Percentiles rank a stretch among this genome's conserved stretches.
phyloP scores from a whole-genome alignment of 306 rosid species.

The Heteromeles arbutifolia region DNA sequence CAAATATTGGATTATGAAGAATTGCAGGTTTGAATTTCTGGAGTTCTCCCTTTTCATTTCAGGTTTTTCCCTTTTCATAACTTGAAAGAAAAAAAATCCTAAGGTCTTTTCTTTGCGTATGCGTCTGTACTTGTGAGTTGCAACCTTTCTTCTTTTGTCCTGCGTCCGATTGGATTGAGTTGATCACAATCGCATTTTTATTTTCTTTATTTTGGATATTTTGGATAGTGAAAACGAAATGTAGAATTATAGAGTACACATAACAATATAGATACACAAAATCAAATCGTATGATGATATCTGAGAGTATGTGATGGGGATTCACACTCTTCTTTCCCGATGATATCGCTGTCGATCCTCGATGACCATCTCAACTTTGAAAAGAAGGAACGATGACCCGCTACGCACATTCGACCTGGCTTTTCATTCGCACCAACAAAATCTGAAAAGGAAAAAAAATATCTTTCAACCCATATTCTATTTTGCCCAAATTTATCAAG shows the following conservation, averaged over 20 bases:
- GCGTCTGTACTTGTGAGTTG: neutral
- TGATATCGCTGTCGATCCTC: neutral
- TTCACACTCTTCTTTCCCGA: neutral
- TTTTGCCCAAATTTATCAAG: too few relatives aligned
- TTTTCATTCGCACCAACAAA: neutral
- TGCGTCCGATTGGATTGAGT: neutral
- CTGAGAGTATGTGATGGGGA: neutral
- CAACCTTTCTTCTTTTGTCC: neutral
- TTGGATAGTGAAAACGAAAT: neutral
- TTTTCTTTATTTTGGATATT: neutral
- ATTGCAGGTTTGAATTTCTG: too few relatives aligned
- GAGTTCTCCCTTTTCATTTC: too few relatives aligned
- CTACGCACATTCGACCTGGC: neutral
- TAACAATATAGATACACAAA: neutral
- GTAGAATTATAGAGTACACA: neutral
- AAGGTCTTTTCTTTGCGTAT: too few relatives aligned
- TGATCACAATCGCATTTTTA: neutral
- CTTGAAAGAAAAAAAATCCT: too few relatives aligned
- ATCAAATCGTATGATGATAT: neutral
- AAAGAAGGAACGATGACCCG: neutral
- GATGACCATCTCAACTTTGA: neutral
- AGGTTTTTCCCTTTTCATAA: too few relatives aligned
- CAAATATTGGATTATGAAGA: too few relatives aligned
- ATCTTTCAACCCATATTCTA: too few relatives aligned
- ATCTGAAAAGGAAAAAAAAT: too few relatives aligned